phyloP scores from a whole-genome alignment of 2,329 filamentous ascomycete species.

The Pseudogymnoascus sp. region DNA sequence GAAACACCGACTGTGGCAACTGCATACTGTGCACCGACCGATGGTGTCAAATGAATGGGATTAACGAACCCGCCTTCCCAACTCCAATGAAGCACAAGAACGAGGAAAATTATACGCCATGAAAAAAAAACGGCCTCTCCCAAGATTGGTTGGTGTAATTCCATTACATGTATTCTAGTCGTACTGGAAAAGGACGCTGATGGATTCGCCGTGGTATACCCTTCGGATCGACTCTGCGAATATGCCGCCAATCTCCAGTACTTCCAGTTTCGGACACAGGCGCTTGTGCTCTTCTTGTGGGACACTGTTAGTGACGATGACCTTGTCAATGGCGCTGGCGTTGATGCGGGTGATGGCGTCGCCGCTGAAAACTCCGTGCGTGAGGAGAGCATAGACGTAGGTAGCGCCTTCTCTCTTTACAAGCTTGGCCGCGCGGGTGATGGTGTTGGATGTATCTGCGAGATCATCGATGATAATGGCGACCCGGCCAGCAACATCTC shows the following conservation, averaged over 20 bases:
- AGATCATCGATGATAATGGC: constrained; percentile 92
- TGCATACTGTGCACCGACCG: background rate
- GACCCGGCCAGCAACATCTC: constrained; percentile 69
- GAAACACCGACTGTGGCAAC: constrained; percentile 1
- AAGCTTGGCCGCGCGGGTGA: constrained; percentile 92
- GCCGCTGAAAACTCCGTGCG: constrained; percentile 89
- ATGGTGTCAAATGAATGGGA: constrained; percentile 2
- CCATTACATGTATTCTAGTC: constrained; percentile 39
- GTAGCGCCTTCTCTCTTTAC: constrained; percentile 92
- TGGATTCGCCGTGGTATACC: constrained; percentile 95
- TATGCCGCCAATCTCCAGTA: constrained; percentile 81
- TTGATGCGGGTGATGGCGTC: constrained; percentile 94
- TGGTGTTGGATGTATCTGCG: constrained; percentile 93
- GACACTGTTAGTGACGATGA: constrained; percentile 92
- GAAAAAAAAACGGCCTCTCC: constrained; percentile 7
- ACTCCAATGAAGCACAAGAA: constrained; percentile 5
- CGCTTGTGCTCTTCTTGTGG: constrained; percentile 75
- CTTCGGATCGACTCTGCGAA: constrained; percentile 94
- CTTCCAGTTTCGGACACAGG: constrained; percentile 78
- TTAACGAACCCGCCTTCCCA: constrained; percentile 5
- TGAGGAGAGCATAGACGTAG: constrained; percentile 83
- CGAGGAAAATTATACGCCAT: constrained; percentile 1
- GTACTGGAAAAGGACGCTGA: constrained; percentile 88
- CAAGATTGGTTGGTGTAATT: constrained; percentile 3
- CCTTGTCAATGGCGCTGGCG: constrained; percentile 82